Evolutionary conservation across 805 yeast genomes (phyloP), one percentile per base, ranked within the genome.

Genomic region (Kazachstania africana): DNA sequence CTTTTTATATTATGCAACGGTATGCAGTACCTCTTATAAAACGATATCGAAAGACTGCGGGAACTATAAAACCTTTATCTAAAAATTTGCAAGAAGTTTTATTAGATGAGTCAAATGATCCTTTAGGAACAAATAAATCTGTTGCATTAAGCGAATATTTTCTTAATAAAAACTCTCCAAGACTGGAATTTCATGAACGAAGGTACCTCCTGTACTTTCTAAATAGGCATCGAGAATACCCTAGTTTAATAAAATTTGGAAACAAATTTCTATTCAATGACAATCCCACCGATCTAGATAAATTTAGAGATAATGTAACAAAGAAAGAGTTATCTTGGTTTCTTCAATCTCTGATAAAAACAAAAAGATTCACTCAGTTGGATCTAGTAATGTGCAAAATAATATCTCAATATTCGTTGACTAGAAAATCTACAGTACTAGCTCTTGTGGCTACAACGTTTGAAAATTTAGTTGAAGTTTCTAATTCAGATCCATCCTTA

Each of bases 191-290:
- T n/a, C n/a, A n/a, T n/a, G n/a, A n/a, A n/a, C n/a, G n/a, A n/a
- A n/a, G n/a, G n/a, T n/a, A 33, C 15, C 22, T 45, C 12, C 34
- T 49, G 20, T 36, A 42, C 9, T 42, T 37, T 31, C 35, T 49
- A 12, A 38, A 34, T 29, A 35, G 39, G 12, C 38, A 40, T 20
- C 34, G 28, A 13, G 50, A 44, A 5, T 40, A 42, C 26, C 31
- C 28, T 4, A 39, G 34, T 21, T 27, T 48, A 2, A 35, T 38
- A 9, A 33, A 32, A 16, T 30, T 48, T n/a, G 47, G 45, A 3
- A 34, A 37, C 18, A 32, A 28, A 14, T 34, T 39, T 28, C 33
- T 48, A 12, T 39, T 38, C 25, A 38, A 33, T n/a, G 23, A 35
- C 13, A 33, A 28, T 13, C 25, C 13, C 6, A 8, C 9, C 6